A percentile compares a stretch with the other conserved stretches of the same genome.
Evolutionary conservation across 2,329 filamentous ascomycete species (phyloP).

Genomic region (Phaeosphaeriaceae sp.): DNA sequence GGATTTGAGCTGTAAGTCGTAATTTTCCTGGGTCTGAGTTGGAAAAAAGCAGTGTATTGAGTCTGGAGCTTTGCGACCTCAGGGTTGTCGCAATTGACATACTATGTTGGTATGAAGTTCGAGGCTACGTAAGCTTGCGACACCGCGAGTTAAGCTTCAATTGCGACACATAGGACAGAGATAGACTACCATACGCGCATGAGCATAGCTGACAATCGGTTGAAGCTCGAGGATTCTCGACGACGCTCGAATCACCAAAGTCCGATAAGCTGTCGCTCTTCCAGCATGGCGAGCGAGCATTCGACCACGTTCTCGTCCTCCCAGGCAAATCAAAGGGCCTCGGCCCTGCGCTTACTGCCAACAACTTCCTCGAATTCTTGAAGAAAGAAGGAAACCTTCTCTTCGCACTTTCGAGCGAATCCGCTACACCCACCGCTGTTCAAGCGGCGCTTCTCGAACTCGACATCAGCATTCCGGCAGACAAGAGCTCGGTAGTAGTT

Average conservation of each 20-base stretch:
- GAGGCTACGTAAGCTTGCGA: conserved; percentile 18
- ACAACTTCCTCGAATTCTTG: conserved; percentile 86
- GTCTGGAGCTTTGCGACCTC: background rate
- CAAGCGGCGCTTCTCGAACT: conserved; percentile 83
- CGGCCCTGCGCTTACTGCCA: conserved; percentile 85
- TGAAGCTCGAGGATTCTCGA: conserved; percentile 79
- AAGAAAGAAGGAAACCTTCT: conserved; percentile 92
- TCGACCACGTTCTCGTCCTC: conserved; percentile 89
- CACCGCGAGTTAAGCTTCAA: conserved; percentile 8
- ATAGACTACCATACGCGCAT: no score
- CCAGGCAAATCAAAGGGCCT: conserved; percentile 92
- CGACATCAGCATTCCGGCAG: conserved; percentile 84
- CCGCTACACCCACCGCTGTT: conserved; percentile 74
- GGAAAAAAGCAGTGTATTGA: background rate
- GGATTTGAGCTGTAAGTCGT: conserved; percentile 71
- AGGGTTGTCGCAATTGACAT: background rate
- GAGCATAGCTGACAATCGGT: conserved; percentile 10
- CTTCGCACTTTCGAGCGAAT: conserved; percentile 77
- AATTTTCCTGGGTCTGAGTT: background rate
- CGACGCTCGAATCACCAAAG: conserved; percentile 74
- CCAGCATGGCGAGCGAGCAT: conserved; percentile 82
- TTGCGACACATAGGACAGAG: no score
- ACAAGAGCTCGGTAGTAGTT: conserved; percentile 84
- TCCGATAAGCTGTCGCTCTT: conserved; percentile 72
- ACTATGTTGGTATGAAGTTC: background rate